Evolutionary conservation across 2,329 filamentous ascomycete species (phyloP).

Genomic region (Fusarium devonianum): DNA sequence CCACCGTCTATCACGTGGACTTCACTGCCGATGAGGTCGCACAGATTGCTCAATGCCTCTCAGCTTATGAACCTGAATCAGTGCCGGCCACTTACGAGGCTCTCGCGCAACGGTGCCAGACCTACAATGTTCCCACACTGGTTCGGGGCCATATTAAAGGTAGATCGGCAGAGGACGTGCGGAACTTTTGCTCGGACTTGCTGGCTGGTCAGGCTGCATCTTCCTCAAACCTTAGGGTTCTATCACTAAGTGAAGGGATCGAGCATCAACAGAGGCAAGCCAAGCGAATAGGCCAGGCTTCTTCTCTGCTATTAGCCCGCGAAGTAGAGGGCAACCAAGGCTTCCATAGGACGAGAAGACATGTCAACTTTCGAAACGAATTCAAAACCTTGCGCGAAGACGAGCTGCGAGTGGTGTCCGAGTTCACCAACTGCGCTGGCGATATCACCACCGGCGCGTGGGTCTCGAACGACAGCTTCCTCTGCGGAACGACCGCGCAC

Average conservation of each 20-base stretch:
- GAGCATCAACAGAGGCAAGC: slow-evolving; percentile 16
- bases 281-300: slow-evolving; percentile 40
- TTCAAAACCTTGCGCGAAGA: slow-evolving; percentile 60
- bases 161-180: slow-evolving; percentile 40
- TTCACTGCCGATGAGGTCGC: slow-evolving; percentile 51
- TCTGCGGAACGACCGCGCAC: slow-evolving; percentile 70
- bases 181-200: slow-evolving; percentile 46
- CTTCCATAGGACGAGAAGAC: slow-evolving; percentile 51
- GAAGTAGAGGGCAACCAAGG: slow-evolving; percentile 56
- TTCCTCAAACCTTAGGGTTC: slow-evolving; percentile 23
- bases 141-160: slow-evolving; percentile 34
- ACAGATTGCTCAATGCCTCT: slow-evolving; percentile 37
- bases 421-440: slow-evolving; percentile 68
- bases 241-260: slow-evolving; percentile 38
- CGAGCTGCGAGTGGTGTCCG: slow-evolving; percentile 55
- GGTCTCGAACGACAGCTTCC: slow-evolving; percentile 60
- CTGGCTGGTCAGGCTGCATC: slow-evolving; percentile 28
- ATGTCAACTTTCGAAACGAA: slow-evolving; percentile 55
- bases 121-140: slow-evolving; percentile 37
- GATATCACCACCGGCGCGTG: slow-evolving; percentile 67
- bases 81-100: slow-evolving; percentile 28
- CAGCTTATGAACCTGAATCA: slow-evolving; percentile 13
- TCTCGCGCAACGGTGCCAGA: slow-evolving; percentile 28
- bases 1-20: slow-evolving; percentile 54
- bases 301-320: slow-evolving; percentile 56